Evolutionary conservation across 2,329 filamentous ascomycete genomes (phyloP).

Genomic region (Rhinocladiella similis): DNA sequence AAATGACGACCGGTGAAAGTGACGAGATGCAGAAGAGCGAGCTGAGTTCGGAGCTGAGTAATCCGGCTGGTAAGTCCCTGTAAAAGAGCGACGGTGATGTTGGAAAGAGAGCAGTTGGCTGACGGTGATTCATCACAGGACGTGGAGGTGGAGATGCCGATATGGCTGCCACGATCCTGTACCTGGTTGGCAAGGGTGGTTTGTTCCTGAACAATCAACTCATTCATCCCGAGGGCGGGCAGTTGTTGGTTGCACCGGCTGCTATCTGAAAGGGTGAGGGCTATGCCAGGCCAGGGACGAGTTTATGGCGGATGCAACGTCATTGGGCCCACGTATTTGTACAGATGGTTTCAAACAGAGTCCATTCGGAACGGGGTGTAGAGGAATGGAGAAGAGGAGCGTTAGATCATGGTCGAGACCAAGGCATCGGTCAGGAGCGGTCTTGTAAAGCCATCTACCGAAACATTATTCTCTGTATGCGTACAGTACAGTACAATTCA

Average conservation of each 20-base stretch:
- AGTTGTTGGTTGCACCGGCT: slow-evolving; percentile 12
- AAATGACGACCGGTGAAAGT: slow-evolving; percentile 57
- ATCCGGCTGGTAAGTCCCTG: slow-evolving; percentile 40
- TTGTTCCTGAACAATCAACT: slow-evolving; percentile 53
- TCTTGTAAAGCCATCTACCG: no score
- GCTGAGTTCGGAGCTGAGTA: slow-evolving; percentile 52
- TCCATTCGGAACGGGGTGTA: no score
- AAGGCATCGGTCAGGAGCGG: no score
- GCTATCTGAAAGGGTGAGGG: neutral
- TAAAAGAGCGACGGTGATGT: no score
- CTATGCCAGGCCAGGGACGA: neutral
- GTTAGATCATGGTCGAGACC: no score
- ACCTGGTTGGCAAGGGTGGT: slow-evolving; percentile 44
- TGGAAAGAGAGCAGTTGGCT: neutral
- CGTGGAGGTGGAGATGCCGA: slow-evolving; percentile 58
- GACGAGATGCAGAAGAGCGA: slow-evolving; percentile 56
- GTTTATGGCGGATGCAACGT: no score
- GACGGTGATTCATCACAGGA: slow-evolving; percentile 12
- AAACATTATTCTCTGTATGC: no score
- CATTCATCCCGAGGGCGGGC: slow-evolving; percentile 34
- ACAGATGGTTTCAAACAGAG: no score
- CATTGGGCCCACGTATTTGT: no score
- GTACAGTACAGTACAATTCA: no score
- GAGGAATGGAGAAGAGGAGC: no score
- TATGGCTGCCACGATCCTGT: slow-evolving; percentile 59